phyloP scores from a whole-genome alignment of 148 eudicot genomes.

The Salicornia ramosissima region DNA sequence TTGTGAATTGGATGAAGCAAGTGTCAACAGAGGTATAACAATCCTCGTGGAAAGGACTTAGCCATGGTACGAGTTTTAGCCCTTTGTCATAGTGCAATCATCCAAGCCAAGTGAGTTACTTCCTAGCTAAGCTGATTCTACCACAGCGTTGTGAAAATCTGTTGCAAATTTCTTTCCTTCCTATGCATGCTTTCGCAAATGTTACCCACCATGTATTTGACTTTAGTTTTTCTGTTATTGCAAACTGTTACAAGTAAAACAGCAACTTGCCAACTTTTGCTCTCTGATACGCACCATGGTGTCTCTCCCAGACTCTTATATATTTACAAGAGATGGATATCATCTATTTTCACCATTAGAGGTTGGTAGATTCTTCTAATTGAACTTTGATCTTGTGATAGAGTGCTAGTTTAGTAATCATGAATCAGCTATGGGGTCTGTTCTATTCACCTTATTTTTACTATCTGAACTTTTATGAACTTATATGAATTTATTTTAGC shows the following conservation, averaged over 20 bases:
- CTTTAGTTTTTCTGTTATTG: constrained; percentile 8
- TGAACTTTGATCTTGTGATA: neutral
- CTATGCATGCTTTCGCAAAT: neutral
- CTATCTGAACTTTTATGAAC: too few species aligned
- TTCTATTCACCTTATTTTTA: too few species aligned
- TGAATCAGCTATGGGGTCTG: neutral
- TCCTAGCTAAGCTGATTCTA: neutral
- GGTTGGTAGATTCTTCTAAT: constrained; percentile 27
- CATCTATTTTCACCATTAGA: constrained; percentile 61
- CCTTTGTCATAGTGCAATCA: constrained; percentile 63
- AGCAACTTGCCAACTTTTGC: constrained; percentile 58
- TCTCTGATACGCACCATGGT: constrained; percentile 83
- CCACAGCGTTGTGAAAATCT: neutral
- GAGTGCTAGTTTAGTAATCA: neutral
- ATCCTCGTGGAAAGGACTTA: constrained; percentile 75
- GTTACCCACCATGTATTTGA: neutral
- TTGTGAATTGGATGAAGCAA: constrained; percentile 31
- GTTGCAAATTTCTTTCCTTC: neutral
- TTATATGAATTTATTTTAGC: too few species aligned
- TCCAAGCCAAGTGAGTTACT: constrained; percentile 63
- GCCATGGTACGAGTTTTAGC: constrained; percentile 75
- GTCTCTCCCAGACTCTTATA: constrained; percentile 63
- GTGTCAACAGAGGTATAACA: constrained; percentile 61
- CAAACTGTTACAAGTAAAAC: constrained; percentile 34
- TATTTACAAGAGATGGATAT: constrained; percentile 84